phyloP scores from a whole-genome alignment of 352 stramenopile genomes.

The Phytophthora hybrid region DNA sequence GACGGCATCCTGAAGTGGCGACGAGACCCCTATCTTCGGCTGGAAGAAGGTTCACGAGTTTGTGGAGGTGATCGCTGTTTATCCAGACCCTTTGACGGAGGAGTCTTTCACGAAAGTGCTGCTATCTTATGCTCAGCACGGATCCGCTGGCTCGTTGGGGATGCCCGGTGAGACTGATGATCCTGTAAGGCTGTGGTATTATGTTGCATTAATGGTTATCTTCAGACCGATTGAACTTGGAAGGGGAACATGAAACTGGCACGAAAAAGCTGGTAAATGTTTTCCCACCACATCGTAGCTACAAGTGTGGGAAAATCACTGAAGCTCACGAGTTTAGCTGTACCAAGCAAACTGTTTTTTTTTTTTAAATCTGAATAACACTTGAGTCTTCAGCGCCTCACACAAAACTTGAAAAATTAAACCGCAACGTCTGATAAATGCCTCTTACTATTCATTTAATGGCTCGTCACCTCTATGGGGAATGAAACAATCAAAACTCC shows the following conservation, averaged over 20 bases:
- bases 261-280: background rate
- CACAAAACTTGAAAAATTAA: background rate
- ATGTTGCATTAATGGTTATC: background rate
- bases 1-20: background rate
- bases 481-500: constrained; percentile 23
- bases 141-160: background rate
- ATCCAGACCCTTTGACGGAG: background rate
- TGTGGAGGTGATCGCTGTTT: background rate
- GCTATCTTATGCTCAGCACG: background rate
- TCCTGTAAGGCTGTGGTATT: background rate
- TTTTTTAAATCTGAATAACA: too few species aligned
- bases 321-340: background rate
- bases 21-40: background rate
- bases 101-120: background rate
- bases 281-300: background rate
- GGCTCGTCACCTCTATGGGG: constrained; percentile 16
- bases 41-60: background rate
- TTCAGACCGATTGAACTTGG: background rate
- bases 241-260: background rate
- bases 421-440: too few species aligned
- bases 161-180: background rate
- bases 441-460: constrained; percentile 27
- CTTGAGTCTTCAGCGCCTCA: background rate
- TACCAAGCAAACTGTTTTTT: too few species aligned
- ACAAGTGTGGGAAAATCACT: background rate